phyloP scores from a whole-genome alignment of 352 stramenopile species.

The Saprolegnia diclina region DNA sequence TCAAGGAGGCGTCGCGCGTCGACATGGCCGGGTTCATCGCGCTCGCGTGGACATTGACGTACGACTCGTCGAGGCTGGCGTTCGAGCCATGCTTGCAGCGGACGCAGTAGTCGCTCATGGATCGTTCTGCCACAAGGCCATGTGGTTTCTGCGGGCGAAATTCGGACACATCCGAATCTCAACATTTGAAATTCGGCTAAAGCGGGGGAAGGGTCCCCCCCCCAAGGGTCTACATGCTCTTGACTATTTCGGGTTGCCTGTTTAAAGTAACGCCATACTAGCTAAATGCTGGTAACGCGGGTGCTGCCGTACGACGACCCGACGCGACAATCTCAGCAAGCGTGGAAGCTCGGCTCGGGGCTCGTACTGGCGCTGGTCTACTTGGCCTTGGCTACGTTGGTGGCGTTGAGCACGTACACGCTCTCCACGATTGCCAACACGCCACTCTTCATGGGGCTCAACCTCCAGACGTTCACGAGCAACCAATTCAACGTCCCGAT shows the following conservation, averaged over 20 bases:
- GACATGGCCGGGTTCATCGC: constrained; percentile 17
- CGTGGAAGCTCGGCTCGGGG: not conserved
- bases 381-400: constrained; percentile 25
- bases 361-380: not conserved
- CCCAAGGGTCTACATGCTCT: too few species aligned
- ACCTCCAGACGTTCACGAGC: constrained; percentile 24
- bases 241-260: too few species aligned
- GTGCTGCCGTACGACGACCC: too few species aligned
- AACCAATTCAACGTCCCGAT: constrained; percentile 30
- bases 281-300: too few species aligned
- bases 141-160: too few species aligned
- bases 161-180: too few species aligned
- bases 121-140: too few species aligned
- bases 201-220: too few species aligned
- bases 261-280: too few species aligned
- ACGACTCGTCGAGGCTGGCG: constrained; percentile 21
- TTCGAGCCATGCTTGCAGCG: constrained; percentile 17
- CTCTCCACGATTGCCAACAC: constrained; percentile 29
- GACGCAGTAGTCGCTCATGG: constrained; percentile 19
- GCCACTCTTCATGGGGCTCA: constrained; percentile 27
- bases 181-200: too few species aligned
- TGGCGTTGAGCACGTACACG: constrained; percentile 26
- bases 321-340: too few species aligned
- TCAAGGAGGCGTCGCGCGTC: constrained; percentile 11
- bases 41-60: constrained; percentile 24